These are phyloP conservation scores for Phytophthora tentaculata DNA, from an alignment of 352 stramenopile species.

Conservation along the genomic window DNA sequence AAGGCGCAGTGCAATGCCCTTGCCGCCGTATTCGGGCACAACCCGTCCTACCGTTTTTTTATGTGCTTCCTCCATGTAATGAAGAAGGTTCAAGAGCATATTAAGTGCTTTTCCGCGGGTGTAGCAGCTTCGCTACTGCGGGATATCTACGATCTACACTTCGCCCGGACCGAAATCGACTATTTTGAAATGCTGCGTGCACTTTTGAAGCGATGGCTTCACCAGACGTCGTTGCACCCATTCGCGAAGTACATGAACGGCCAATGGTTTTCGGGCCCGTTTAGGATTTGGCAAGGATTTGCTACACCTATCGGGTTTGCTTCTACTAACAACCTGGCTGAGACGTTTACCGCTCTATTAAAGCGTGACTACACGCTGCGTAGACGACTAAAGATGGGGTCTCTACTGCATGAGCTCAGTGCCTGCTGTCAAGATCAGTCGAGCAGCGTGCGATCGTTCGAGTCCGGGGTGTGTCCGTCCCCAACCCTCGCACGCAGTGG, in stretches of 20 bases:
- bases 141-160: neutral
- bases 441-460: neutral
- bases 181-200: neutral
- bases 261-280: slow-evolving; percentile 11
- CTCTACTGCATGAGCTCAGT: neutral
- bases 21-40: neutral
- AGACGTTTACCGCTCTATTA: slow-evolving; percentile 29
- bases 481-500: neutral
- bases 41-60: neutral
- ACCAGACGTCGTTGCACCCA: neutral
- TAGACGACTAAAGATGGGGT: slow-evolving; percentile 12
- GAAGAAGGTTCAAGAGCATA: neutral
- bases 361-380: slow-evolving; percentile 29
- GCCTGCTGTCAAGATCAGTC: slow-evolving; percentile 6
- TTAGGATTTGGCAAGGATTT: slow-evolving; percentile 24
- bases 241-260: neutral
- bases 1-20: neutral
- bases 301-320: slow-evolving; percentile 9
- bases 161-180: neutral
- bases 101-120: slow-evolving; percentile 3
- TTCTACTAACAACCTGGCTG: slow-evolving; percentile 22
- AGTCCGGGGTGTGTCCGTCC: neutral
- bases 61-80: neutral
- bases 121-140: neutral
- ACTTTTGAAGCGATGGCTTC: neutral